Conservation (phyloP, 176 grass and related monocot species). For the Paspalum vaginatum region DNA sequence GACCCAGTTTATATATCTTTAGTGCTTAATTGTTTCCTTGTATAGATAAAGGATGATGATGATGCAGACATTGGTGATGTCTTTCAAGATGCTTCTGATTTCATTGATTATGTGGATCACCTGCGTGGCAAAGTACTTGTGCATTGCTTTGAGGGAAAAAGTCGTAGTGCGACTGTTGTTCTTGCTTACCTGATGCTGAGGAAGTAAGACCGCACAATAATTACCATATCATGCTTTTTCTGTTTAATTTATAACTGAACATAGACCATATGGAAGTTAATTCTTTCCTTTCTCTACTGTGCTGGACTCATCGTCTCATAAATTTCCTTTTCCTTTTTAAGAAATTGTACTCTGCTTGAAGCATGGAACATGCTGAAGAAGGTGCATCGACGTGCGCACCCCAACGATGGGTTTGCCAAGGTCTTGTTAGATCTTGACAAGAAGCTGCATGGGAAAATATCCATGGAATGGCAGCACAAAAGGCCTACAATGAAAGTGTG, state of each 20-base stretch:
- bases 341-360: slow-evolving; percentile 73
- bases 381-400: slow-evolving; percentile 75
- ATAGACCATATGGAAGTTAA: neutral
- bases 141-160: slow-evolving; percentile 99
- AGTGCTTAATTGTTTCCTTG: slow-evolving; percentile 22
- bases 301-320: neutral
- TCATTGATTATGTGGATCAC: slow-evolving; percentile 74
- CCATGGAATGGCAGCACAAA: slow-evolving; percentile 88
- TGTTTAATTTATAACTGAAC: neutral
- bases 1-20: neutral
- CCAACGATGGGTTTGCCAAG: slow-evolving; percentile 89
- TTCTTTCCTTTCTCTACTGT: neutral
- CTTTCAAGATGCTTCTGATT: slow-evolving; percentile 91
- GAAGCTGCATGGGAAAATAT: slow-evolving; percentile 65
- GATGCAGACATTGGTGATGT: slow-evolving; percentile 80
- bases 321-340: slow-evolving; percentile 23
- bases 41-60: slow-evolving; percentile 82
- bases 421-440: slow-evolving; percentile 79
- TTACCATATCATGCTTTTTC: neutral
- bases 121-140: slow-evolving; percentile 79
- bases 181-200: slow-evolving; percentile 89
- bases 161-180: slow-evolving; percentile 81
- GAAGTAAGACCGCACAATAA: slow-evolving; percentile 56
- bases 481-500: slow-evolving; percentile 82
- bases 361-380: slow-evolving; percentile 92